Evolutionary conservation across 345 rosid genomes (phyloP).

Genomic region (Punica granatum): DNA sequence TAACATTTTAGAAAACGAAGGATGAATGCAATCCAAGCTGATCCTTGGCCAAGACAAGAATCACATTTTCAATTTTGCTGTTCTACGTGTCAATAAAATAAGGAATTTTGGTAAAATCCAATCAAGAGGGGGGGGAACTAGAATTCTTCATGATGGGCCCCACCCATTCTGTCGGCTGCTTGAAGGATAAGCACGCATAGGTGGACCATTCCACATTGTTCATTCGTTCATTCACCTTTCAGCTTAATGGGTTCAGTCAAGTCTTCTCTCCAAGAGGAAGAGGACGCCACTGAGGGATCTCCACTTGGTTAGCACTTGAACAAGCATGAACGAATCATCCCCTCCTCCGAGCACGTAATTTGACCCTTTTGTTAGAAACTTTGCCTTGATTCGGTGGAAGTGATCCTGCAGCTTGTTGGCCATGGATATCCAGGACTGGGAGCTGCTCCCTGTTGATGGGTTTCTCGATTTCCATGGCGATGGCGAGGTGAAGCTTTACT

Average conservation of each 20-base stretch:
- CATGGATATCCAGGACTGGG: conserved; percentile 94
- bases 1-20: no score
- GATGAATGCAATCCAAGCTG: no score
- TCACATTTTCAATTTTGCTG: no score
- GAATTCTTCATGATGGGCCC: conserved; percentile 12
- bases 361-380: not conserved
- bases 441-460: conserved; percentile 47
- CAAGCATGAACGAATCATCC: not conserved
- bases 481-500: conserved; percentile 18
- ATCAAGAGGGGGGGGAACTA: not conserved
- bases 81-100: not conserved
- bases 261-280: not conserved
- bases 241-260: not conserved
- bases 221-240: not conserved
- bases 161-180: conserved; percentile 15
- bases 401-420: not conserved
- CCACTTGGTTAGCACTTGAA: not conserved
- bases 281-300: not conserved
- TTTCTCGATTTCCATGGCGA: conserved; percentile 41
- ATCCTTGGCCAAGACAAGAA: no score
- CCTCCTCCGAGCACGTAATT: not conserved
- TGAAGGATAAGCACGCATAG: conserved; percentile 19
- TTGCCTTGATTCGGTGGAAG: not conserved
- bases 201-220: not conserved
- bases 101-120: not conserved